Evolutionary conservation across 2,329 filamentous ascomycete genomes (phyloP).

Genomic region (Alternaria brassicae): DNA sequence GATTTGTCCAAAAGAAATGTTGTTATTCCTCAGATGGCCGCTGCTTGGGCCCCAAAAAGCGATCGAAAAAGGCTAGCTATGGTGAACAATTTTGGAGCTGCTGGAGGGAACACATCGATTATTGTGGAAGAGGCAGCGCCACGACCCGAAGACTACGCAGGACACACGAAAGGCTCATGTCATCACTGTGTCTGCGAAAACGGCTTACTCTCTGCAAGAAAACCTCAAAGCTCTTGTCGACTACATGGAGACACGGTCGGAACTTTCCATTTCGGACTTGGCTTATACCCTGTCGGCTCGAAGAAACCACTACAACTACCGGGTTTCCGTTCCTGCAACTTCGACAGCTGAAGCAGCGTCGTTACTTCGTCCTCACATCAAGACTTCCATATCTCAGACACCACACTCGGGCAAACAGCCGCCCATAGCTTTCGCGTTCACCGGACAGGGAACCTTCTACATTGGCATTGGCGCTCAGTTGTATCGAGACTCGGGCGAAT

Average conservation of each 20-base stretch:
- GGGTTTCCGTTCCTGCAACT: background rate
- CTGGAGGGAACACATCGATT: slow-evolving; percentile 48
- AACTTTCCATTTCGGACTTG: background rate
- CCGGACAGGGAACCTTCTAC: background rate
- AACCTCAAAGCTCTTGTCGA: background rate
- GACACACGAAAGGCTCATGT: background rate
- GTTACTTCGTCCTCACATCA: background rate
- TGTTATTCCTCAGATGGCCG: background rate
- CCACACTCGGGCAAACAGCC: background rate
- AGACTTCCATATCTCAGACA: background rate
- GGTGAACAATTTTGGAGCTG: slow-evolving; percentile 38
- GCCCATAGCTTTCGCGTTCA: background rate
- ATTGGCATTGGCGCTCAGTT: background rate
- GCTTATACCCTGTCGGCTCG: background rate
- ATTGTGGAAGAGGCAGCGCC: slow-evolving; percentile 30
- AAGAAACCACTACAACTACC: background rate
- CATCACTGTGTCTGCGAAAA: background rate
- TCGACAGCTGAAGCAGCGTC: background rate
- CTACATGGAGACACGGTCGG: background rate
- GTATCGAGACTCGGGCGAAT: background rate
- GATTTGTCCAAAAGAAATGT: background rate
- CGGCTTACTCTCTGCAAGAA: background rate
- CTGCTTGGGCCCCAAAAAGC: background rate
- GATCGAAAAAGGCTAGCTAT: background rate
- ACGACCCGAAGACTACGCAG: background rate